Evolutionary conservation across 768 basidiomycete genomes (phyloP).

Genomic region (Boletus subcaerulescens): DNA sequence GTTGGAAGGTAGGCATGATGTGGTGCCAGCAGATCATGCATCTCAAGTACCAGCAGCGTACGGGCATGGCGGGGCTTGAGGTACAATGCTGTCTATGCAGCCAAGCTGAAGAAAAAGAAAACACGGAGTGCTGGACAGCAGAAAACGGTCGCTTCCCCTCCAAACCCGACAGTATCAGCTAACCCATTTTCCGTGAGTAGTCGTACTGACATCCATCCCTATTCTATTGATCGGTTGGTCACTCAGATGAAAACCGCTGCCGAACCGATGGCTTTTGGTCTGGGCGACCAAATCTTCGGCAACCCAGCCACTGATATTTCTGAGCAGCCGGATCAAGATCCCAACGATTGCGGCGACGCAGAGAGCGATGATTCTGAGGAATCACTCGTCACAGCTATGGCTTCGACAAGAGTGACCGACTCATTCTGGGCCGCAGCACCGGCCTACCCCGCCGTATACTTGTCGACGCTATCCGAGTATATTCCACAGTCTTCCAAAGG

Average conservation of each 20-base stretch:
- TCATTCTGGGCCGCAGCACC: slow-evolving; percentile 70
- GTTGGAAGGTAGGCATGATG: slow-evolving; percentile 63
- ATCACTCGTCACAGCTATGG: slow-evolving; percentile 56
- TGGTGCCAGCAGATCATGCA: neutral
- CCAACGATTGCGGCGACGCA: slow-evolving; percentile 28
- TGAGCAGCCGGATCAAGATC: slow-evolving; percentile 8
- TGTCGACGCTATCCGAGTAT: slow-evolving; percentile 75
- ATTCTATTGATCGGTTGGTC: slow-evolving; percentile 1
- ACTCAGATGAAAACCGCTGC: slow-evolving; percentile 26
- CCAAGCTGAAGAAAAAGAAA: slow-evolving; percentile 60
- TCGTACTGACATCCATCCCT: neutral
- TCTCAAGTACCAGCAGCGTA: slow-evolving; percentile 44
- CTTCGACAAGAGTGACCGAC: slow-evolving; percentile 50
- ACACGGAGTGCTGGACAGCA: slow-evolving; percentile 38
- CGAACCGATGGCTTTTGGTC: slow-evolving; percentile 42
- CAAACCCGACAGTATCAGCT: slow-evolving; percentile 30
- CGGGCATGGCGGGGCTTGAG: slow-evolving; percentile 79
- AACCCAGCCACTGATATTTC: slow-evolving; percentile 19
- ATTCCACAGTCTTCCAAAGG: slow-evolving; percentile 54
- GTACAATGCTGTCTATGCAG: slow-evolving; percentile 71
- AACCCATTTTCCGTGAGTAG: slow-evolving; percentile 75
- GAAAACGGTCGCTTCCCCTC: slow-evolving; percentile 33
- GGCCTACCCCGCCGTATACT: slow-evolving; percentile 63
- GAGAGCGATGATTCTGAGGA: slow-evolving; percentile 43
- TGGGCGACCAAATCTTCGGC: slow-evolving; percentile 71